Conservation (phyloP, 306 rosid genomes). For the Rosa lucieae region DNA sequence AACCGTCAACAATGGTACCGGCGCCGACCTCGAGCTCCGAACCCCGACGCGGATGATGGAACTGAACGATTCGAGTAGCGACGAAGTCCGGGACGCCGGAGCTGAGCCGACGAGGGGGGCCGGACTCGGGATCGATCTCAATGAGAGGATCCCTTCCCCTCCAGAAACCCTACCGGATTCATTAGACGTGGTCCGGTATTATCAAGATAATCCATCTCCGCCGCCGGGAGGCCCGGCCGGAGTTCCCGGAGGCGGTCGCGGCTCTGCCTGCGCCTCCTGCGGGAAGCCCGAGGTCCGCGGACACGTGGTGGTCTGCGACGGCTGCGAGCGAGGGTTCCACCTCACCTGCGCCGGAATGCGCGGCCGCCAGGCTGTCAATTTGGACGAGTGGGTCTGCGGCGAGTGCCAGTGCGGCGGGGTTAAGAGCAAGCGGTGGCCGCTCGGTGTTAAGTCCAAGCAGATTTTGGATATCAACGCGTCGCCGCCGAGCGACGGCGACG, state of each 20-base stretch:
- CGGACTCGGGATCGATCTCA: slow-evolving; percentile 82
- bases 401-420: slow-evolving; percentile 65
- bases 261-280: slow-evolving; percentile 53
- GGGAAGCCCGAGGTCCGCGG: slow-evolving; percentile 47
- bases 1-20: slow-evolving; percentile 57
- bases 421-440: slow-evolving; percentile 92
- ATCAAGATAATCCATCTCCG: slow-evolving; percentile 79
- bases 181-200: slow-evolving; percentile 71
- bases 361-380: slow-evolving; percentile 45
- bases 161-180: slow-evolving; percentile 75
- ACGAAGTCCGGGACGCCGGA: slow-evolving; percentile 42
- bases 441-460: slow-evolving; percentile 83
- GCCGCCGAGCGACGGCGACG: slow-evolving; percentile 80
- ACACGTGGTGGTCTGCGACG: slow-evolving; percentile 82
- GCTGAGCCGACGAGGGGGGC: slow-evolving; percentile 44
- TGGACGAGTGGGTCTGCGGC: slow-evolving; percentile 83
- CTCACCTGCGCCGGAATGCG: slow-evolving; percentile 73
- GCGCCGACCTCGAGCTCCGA: slow-evolving; percentile 29
- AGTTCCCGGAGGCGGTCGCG: slow-evolving; percentile 39
- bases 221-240: slow-evolving; percentile 68
- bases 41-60: slow-evolving; percentile 77
- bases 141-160: slow-evolving; percentile 92
- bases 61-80: slow-evolving; percentile 62
- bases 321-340: slow-evolving; percentile 89
- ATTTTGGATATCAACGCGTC: slow-evolving; percentile 90